Conservation (phyloP, 805 yeast species). For the Metschnikowia arizonensis region DNA sequence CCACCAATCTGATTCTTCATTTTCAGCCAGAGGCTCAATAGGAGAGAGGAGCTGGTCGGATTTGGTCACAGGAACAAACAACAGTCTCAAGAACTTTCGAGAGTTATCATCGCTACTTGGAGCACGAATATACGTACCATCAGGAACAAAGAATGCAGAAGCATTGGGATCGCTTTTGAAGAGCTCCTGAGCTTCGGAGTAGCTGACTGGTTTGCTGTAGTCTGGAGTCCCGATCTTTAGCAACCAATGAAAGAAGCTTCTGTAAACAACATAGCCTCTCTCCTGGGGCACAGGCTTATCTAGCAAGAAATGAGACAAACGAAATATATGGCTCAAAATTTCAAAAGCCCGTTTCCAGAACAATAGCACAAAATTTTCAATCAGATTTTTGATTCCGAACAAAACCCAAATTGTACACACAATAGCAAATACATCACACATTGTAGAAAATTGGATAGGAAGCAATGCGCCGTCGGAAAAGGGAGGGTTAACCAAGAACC, state of each 20-base stretch:
- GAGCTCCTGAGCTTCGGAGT: conserved; percentile 39
- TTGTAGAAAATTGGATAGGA: conserved; percentile 22
- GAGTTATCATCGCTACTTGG: conserved; percentile 80
- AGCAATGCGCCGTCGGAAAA: conserved; percentile 17
- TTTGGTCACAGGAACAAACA: conserved; percentile 81
- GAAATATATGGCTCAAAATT: conserved; percentile 49
- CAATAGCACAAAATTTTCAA: conserved; percentile 34
- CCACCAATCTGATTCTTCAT: conserved; percentile 32
- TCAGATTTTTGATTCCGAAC: conserved; percentile 5
- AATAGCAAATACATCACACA: conserved; percentile 6
- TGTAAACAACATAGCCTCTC: conserved; percentile 62
- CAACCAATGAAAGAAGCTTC: conserved; percentile 44
- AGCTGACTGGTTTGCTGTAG: conserved; percentile 52
- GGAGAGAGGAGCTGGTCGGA: conserved; percentile 57
- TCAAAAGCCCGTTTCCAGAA: conserved; percentile 65
- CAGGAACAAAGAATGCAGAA: conserved; percentile 64
- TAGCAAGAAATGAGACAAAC: conserved; percentile 78
- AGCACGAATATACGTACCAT: conserved; percentile 80
- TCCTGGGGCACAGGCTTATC: conserved; percentile 60
- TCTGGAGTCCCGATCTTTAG: conserved; percentile 46
- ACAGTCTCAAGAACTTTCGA: conserved; percentile 53
- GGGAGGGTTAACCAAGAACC: conserved; percentile 24
- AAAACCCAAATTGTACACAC: conserved; percentile 5
- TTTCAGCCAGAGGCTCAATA: conserved; percentile 10
- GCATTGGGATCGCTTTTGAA: conserved; percentile 41